phyloP scores from a whole-genome alignment of 306 rosid species.

The Carpinus viminea region DNA sequence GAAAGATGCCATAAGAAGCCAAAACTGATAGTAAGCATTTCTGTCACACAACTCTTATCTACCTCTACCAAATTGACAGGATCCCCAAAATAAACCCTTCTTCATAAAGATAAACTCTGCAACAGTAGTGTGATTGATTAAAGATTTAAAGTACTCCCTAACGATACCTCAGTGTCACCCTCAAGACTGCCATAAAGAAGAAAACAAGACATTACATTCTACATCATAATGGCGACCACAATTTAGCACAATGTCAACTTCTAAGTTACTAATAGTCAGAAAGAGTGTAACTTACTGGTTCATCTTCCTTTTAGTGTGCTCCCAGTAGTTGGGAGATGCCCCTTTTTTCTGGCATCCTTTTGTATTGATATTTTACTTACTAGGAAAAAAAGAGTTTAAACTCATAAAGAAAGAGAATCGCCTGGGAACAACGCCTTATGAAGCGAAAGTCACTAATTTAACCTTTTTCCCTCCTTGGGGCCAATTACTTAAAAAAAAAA shows the following conservation, averaged over 20 bases:
- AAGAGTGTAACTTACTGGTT: constrained; percentile 8
- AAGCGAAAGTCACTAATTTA: too few relatives aligned
- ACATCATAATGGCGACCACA: neutral
- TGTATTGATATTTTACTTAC: neutral
- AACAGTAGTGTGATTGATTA: neutral
- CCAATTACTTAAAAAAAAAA: too few relatives aligned
- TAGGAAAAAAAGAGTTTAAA: neutral
- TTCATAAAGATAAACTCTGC: neutral
- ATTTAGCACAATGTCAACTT: neutral
- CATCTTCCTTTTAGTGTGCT: neutral
- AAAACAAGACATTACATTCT: neutral
- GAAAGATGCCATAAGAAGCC: neutral
- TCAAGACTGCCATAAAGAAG: neutral
- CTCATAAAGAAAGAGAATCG: neutral
- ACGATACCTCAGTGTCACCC: neutral
- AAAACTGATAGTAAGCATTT: neutral
- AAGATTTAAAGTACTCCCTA: neutral
- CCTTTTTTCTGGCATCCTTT: neutral
- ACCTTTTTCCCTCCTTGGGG: too few relatives aligned
- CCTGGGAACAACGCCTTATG: too few relatives aligned
- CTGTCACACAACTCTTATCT: neutral
- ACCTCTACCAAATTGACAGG: neutral
- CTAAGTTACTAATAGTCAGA: constrained; percentile 10
- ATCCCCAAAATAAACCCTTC: neutral
- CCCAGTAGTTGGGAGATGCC: neutral